Base-by-base conservation (phyloP, 805 yeast genomes). In the Nakazawaea molendinolei region DNA sequence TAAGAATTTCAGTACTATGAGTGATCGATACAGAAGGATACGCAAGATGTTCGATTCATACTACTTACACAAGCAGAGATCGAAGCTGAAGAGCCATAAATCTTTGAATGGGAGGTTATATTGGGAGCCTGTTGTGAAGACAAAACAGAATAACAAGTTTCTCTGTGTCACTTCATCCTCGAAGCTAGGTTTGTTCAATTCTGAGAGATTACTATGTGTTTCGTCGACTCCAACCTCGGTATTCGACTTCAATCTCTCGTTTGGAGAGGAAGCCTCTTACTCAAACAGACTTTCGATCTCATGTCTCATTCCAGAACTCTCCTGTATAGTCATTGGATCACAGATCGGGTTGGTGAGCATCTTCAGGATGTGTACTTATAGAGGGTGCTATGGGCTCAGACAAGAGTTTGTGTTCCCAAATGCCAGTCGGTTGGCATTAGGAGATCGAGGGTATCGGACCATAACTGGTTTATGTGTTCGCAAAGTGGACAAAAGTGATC, bases 121-220 rank as follows among this genome's bases (percentile, higher is more conserved):
- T 41, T 57, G 61, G 61, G 54, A 52, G 28, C 42, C 46, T 1
- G 39, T 39, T 4, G 34, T 44, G 3, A 41, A 45, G 1, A 47
- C 57, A 1, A 39, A 42, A 9, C 48, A 55, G 23, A 43, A 48
- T 15, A 50, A 59, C 33, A 40, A 54, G 27, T 63, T 62, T 33
- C 44, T 68, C 6, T 35, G 71, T 7, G 61, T 65, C 1, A 65
- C 80, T 0, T 71, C 80, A 0, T 60, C 64, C 5, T 45, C 56
- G 19, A 56, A 59, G 28, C 43, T 69, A 10, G 77, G 70, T 0
- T 48, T 76, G 18, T 67, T 71, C 44, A 55, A 67, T 18, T 58
- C 59, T 1, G 67, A 68, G 33, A 58, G 63, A 8, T 53, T 76
- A 16, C 59, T 68, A 23, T 72, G 78, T 47, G 67, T 62, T 44